Evolutionary conservation across 345 rosid genomes (phyloP), one percentile per base, ranked within the genome.

Genomic region (Syzygium aromaticum): DNA sequence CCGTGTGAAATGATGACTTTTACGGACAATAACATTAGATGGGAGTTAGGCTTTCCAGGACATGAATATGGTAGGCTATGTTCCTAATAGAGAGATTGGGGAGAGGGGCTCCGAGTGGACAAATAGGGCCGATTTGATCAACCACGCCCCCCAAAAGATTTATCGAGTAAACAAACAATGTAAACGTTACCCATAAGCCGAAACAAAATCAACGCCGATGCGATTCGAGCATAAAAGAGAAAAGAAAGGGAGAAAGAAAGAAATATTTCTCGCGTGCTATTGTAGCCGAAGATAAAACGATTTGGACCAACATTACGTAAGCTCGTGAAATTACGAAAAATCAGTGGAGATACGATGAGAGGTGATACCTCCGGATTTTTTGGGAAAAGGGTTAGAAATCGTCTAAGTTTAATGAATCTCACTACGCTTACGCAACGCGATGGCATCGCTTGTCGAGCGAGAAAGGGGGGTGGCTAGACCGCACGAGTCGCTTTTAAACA

Each of bases 121-220:
- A 8, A 28, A 59, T 59, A 6, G 8, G 64, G 5, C 64, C 64
- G 15, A 27, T 61, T 61, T 61, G 33, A n/a, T n/a, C 67, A 15
- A n/a, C 16, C 14, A 1, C 67, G n/a, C 33, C 73, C 73, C 73
- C 16, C 14, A 61, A 61, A 61, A 61, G 73, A 13, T n/a, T 28
- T 16, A 61, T 53, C 38, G 6, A 52, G 54, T 59, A 59, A 59
- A 56, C 5, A 59, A 59, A 5, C 6, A 59, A 11, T 2, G 28
- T 0, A 57, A n/a, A 11, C 7, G 3, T 59, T 0, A n/a, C 38
- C 19, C 0, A 61, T 17, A n/a, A 61, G 14, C 28, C 38, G 33
- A n/a, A 61, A 61, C 33, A 61, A 61, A 61, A 61, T 61, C 33
- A n/a, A 30, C 4, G 33, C 73, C 5, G 22, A 67, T 67, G 43